Base-by-base conservation (phyloP, 2,329 filamentous ascomycete species). In the Fusarium albidum region DNA sequence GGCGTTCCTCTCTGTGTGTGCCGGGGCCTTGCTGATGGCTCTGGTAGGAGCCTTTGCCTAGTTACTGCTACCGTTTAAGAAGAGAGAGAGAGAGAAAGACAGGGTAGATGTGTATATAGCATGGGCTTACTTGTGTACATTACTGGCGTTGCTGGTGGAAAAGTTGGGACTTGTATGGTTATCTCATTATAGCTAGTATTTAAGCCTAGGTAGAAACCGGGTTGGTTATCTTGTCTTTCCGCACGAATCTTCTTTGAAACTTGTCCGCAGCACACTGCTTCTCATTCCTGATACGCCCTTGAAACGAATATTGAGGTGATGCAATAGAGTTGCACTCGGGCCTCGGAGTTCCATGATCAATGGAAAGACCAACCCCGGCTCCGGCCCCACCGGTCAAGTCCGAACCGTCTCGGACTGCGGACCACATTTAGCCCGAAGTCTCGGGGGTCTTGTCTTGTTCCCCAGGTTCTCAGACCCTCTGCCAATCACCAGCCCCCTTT, bases 11-110 rank as follows among this genome's bases (percentile, higher is more conserved):
- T 76, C 86, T 6, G 87, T 92, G 3, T 77, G 87, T 25, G 75
- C 76, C 1, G 89, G 89, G 0, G 86, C 89, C 0, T 74, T 81
- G 43, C 76, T 89, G 43, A 92, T 92, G 89, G 87, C 87, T 28
- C 69, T 85, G 12, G 87, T 92, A 1, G 88, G 88, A 1, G 88
- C 88, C 9, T 91, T 90, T 81, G 88, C 88, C 9, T 91, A 12
- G 43, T 5, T 21, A 21, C 21, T 7, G n/a, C 13, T 17, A 13
- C n/a, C 28, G 33, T 15, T 14, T n/a, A n/a, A n/a, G 8, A 13
- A 49, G 31, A 26, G 21, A 25, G n/a, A n/a, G 35, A 50, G 13
- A 21, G 35, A 35, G 9, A 49, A 33, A 26, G 26, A 25, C 13
- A n/a, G 35, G 48, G 13, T 17, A 38, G 33, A 9, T 47, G n/a